Evolutionary conservation across 306 rosid genomes (phyloP).

Genomic region (Sophora flavescens): DNA sequence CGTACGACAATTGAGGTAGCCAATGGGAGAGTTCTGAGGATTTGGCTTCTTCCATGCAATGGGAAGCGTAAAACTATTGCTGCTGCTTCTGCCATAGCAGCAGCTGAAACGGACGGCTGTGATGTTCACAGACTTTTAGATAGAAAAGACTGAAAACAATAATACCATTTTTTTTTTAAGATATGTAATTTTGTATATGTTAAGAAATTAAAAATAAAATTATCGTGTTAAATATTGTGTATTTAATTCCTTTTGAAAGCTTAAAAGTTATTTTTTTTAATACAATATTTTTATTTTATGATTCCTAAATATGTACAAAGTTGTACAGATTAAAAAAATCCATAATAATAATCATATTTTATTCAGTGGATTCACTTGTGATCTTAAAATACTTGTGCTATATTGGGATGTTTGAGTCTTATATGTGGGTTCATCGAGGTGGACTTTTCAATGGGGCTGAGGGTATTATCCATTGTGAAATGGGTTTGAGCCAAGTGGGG

Average conservation of each 20-base stretch:
- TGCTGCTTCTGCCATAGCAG: conserved; percentile 49
- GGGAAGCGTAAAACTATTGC: conserved; percentile 50
- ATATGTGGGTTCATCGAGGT: conserved; percentile 46
- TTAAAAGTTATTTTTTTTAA: too few species aligned
- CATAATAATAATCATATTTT: conserved; percentile 2
- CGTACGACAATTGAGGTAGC: conserved; percentile 55
- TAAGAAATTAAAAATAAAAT: too few species aligned
- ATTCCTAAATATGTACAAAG: too few species aligned
- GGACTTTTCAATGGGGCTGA: conserved; percentile 47
- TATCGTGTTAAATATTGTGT: too few species aligned
- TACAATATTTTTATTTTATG: too few species aligned
- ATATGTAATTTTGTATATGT: too few species aligned
- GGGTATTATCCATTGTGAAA: conserved; percentile 59
- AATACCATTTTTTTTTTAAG: too few species aligned
- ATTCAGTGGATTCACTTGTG: conserved; percentile 8
- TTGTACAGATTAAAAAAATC: too few species aligned
- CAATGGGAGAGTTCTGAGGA: conserved; percentile 70
- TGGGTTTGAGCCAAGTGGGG: conserved; percentile 46
- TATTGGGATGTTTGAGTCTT: conserved; percentile 14
- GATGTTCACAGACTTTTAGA: conserved; percentile 60
- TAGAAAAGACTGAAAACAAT: conserved; percentile 47
- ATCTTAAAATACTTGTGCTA: conserved; percentile 2
- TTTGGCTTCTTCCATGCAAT: conserved; percentile 64
- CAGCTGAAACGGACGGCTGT: conserved; percentile 69
- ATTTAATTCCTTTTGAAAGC: too few species aligned